Conservation (phyloP, 208 protist genomes). For the Acanthamoeba castellanii region DNA sequence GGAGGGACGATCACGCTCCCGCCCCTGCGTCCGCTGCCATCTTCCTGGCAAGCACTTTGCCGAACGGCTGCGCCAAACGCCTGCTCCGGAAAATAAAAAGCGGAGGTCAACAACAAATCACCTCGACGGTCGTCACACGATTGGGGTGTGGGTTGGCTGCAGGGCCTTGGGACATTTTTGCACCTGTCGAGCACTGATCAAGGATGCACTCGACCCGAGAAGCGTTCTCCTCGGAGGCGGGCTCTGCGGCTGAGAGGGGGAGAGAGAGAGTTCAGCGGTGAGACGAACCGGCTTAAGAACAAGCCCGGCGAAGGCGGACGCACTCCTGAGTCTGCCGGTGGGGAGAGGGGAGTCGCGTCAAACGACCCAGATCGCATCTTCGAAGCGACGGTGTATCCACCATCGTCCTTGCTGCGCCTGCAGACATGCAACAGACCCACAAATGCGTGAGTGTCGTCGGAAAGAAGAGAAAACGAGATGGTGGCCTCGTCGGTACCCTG, state of each 20-base stretch:
- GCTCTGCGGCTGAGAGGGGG: not conserved
- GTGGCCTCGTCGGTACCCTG: not conserved
- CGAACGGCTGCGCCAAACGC: not conserved
- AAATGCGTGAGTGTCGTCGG: not conserved
- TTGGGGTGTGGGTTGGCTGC: not conserved
- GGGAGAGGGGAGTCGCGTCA: not conserved
- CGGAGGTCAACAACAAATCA: not conserved
- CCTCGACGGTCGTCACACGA: not conserved
- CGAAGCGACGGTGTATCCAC: not conserved
- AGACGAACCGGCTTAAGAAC: too few species aligned
- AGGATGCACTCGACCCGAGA: not conserved
- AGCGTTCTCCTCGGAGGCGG: not conserved
- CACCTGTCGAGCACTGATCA: conserved; percentile 45
- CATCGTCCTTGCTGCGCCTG: not conserved
- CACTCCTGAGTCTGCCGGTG: not conserved
- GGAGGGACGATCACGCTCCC: not conserved
- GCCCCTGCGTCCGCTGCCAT: too few species aligned
- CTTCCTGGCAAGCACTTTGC: not conserved
- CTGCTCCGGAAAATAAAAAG: not conserved
- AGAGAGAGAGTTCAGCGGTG: not conserved
- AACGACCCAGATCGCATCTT: conserved; percentile 6
- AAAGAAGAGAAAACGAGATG: not conserved
- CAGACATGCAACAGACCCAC: not conserved
- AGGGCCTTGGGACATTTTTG: too few species aligned
- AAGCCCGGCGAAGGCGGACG: not conserved